phyloP scores from a whole-genome alignment of 164 flowering plant species.

The Piper longum region DNA sequence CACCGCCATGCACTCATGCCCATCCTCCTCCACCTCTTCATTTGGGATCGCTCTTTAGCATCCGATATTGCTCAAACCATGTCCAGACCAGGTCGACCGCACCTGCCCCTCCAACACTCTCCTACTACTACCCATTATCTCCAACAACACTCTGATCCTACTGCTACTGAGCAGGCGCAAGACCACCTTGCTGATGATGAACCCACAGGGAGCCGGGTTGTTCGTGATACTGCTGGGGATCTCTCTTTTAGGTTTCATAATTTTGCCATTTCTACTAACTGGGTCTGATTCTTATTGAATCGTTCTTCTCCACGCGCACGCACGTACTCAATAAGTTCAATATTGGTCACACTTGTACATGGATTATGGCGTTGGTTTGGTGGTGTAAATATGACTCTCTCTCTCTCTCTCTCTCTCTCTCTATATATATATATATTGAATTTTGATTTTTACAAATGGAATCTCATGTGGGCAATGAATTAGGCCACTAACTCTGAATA shows the following conservation, averaged over 20 bases:
- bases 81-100: conserved; percentile 8
- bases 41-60: conserved; percentile 38
- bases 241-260: conserved; percentile 50
- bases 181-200: conserved; percentile 4
- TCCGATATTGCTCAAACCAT: conserved; percentile 10
- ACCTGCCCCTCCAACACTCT: conserved; percentile 4
- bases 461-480: no score
- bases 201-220: conserved; percentile 10
- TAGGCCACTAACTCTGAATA: no score
- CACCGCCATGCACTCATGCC: conserved; percentile 76
- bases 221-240: conserved; percentile 60
- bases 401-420: no score
- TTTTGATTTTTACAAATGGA: no score
- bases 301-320: no score
- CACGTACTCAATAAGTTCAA: no score
- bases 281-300: conserved; percentile 24
- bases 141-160: conserved; percentile 5
- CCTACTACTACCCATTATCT: conserved; percentile 16
- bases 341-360: no score
- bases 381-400: no score
- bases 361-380: no score
- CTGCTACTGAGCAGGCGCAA: neutral
- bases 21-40: conserved; percentile 51
- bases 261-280: conserved; percentile 36
- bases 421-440: no score